phyloP scores from a whole-genome alignment of 2,329 filamentous ascomycete species.

The Graphilbum sp. region DNA sequence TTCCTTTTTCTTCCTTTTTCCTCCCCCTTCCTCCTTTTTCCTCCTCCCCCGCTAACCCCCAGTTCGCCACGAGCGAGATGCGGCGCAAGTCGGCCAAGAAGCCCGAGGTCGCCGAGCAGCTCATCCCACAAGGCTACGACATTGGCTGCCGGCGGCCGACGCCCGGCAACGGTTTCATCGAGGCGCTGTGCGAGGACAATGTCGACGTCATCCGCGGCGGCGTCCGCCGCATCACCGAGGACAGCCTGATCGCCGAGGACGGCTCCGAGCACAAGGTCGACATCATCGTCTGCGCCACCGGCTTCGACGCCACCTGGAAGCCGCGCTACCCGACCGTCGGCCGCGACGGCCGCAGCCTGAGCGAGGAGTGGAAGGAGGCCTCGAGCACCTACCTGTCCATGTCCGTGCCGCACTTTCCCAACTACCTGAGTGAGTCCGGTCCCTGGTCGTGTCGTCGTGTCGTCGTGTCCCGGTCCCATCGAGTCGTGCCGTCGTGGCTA shows the following conservation, averaged over 20 bases:
- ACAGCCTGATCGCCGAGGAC: conserved; percentile 28
- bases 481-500: no score
- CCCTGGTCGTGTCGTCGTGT: no score
- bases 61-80: conserved; percentile 4
- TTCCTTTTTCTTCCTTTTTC: background rate
- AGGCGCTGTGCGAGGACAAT: conserved; percentile 27
- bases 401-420: conserved; percentile 30
- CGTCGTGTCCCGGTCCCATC: no score
- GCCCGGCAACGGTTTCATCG: conserved; percentile 31
- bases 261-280: conserved; percentile 34
- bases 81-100: conserved; percentile 16
- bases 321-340: conserved; percentile 32
- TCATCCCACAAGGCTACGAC: conserved; percentile 31
- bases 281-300: conserved; percentile 37
- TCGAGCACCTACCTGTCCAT: conserved; percentile 32
- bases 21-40: background rate
- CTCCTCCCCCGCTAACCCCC: background rate
- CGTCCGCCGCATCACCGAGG: conserved; percentile 26
- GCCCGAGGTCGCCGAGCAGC: conserved; percentile 11
- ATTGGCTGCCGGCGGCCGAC: conserved; percentile 29
- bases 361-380: conserved; percentile 27
- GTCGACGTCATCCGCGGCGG: conserved; percentile 27
- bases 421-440: conserved; percentile 33
- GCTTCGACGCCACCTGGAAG: conserved; percentile 35
- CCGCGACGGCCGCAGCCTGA: conserved; percentile 27